Evolutionary conservation across 768 basidiomycete species (phyloP), one percentile per base, ranked within the genome.

Genomic region (Tricholoma matsutake): DNA sequence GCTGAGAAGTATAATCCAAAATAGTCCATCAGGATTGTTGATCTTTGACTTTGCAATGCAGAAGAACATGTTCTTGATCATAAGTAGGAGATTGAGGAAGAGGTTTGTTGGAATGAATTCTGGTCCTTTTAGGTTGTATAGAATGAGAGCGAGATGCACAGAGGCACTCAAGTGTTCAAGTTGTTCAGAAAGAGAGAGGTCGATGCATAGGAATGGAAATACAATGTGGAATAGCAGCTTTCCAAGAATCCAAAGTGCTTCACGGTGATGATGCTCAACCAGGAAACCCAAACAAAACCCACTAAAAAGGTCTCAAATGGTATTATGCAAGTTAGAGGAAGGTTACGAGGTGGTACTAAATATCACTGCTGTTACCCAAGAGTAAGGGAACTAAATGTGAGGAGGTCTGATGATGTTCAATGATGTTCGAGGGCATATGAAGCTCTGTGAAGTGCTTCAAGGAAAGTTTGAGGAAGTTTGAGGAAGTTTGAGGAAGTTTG

Each of bases 21-120:
- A 77, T 54, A 67, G 28, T 1, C 68, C 66, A 56, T 72, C 58
- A 0, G 75, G 71, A 58, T 69, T 54, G 49, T 77, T 68, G 7
- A 72, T 59, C 45, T 78, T 75, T 11, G 69, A 62, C 58, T 78
- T 79, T 11, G 72, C 75, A 14, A 78, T 70, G 57, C 76, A 78
- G 59, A 76, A 76, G 47, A 61, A 74, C 0, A 61, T 68, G 57
- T 78, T 78, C 65, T 76, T 79, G 61, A 78, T 70, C 72, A 75
- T 75, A 2, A 73, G 57, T 65, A 70, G 66, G 41, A 77, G 60
- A 59, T 79, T 73, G 1, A 63, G n/a, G 58, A 68, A 78, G 0
- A 73, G 67, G 5, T 66, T 63, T 4, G 54, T 56, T 6, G 59
- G 54, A 14, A 60, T 60, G 11, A 60, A 53, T 20, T 53, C 29